phyloP scores from a whole-genome alignment of 208 protist genomes.

The Trypanosoma congolense region DNA sequence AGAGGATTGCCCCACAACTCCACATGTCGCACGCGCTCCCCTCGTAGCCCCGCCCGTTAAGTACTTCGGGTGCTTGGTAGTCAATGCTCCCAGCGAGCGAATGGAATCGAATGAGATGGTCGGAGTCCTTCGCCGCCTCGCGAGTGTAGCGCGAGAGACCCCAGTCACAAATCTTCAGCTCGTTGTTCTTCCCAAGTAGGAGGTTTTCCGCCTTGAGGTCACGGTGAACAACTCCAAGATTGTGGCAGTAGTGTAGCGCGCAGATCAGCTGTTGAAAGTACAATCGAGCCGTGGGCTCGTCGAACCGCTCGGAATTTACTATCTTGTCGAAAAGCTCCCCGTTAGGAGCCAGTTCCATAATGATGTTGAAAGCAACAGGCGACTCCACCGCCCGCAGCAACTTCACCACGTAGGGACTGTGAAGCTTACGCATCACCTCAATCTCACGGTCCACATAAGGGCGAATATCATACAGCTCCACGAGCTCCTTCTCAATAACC shows the following conservation, averaged over 20 bases:
- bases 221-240: constrained; percentile 88
- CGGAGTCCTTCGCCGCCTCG: constrained; percentile 45
- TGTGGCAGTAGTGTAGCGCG: constrained; percentile 89
- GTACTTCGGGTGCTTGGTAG: constrained; percentile 88
- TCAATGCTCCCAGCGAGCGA: constrained; percentile 86
- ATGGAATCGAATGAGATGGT: constrained; percentile 66
- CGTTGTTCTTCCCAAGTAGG: constrained; percentile 74
- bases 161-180: constrained; percentile 90
- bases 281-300: constrained; percentile 68
- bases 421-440: constrained; percentile 96
- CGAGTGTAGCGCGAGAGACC: constrained; percentile 89
- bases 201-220: constrained; percentile 93
- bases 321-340: constrained; percentile 98
- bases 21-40: constrained; percentile 95
- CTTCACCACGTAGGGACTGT: constrained; percentile 91
- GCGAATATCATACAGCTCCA: constrained; percentile 56
- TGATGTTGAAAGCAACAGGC: constrained; percentile 94
- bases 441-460: constrained; percentile 93
- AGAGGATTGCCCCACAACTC: constrained; percentile 97
- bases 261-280: constrained; percentile 92
- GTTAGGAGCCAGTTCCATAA: constrained; percentile 97
- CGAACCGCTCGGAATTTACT: constrained; percentile 78
- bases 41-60: constrained; percentile 89
- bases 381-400: constrained; percentile 95
- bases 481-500: constrained; percentile 83